Base-by-base conservation (phyloP, 2,329 filamentous ascomycete genomes). In the Botryotinia globosa region DNA sequence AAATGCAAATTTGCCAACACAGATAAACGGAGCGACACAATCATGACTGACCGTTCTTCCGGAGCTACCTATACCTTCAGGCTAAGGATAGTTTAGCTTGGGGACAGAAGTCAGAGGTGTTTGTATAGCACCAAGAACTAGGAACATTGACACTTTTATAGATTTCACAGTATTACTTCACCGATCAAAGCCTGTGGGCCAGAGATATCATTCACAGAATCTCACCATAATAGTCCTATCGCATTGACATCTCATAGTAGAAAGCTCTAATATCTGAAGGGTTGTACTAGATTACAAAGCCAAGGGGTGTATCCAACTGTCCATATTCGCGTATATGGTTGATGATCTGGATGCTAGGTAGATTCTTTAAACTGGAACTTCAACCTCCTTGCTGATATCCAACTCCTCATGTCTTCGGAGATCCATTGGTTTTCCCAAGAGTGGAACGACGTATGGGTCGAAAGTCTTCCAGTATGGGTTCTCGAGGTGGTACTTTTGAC, bases 391-490 rank as follows among this genome's bases (percentile, higher is more conserved):
- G 76, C 82, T 85, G 12, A 87, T 88, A 75, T 91, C 88, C 78
- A 91, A 81, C 82, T 94, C 91, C 80, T 92, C 88, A 75, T 88
- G 86, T 63, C 91, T 84, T 71, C 90, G 84, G 74, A 93, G 80
- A 80, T 93, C 91, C 90, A 93, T 93, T 14, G 87, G 85, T 80
- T 85, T 86, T 76, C 89, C 90, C 68, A 94, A 82, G 73, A 93
- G 80, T 4, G 91, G 91, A 65, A 89, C 84, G 44, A 93, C 91
- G 77, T 92, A 93, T 9, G 90, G 89, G 80, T 93, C 91, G 77
- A 93, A 93, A 0, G 91, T 92, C 84, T 92, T 76, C 80, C 80
- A 81, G 68, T 80, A 81, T 44, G 80, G 80, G 63, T 81, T 81
- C 78, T 87, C 86, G 29, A 90, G 84, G 79, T 90, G 88, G 78